These are phyloP conservation scores for Phytophthora lateralis DNA, from an alignment of 352 stramenopile species.

Conservation along the genomic window DNA sequence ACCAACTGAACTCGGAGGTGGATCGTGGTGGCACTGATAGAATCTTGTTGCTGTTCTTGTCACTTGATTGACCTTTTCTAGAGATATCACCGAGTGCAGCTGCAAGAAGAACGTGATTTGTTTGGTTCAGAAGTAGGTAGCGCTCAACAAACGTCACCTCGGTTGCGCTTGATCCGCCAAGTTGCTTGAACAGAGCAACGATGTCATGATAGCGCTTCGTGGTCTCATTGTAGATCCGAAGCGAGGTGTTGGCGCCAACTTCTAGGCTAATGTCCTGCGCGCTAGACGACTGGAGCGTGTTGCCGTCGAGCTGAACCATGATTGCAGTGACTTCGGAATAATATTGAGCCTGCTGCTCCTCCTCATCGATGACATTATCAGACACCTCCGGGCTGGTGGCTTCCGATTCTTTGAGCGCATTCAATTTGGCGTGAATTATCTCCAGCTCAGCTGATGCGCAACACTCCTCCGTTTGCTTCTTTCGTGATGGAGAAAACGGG, in stretches of 20 bases:
- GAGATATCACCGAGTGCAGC: conserved; percentile 55
- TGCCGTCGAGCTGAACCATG: conserved; percentile 71
- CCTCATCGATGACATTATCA: conserved; percentile 40
- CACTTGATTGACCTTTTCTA: conserved; percentile 23
- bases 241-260: conserved; percentile 62
- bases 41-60: conserved; percentile 22
- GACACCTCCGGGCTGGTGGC: conserved; percentile 18
- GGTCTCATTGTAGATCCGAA: conserved; percentile 75
- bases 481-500: conserved; percentile 44
- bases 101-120: conserved; percentile 56
- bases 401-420: conserved; percentile 43
- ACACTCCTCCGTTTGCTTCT: conserved; percentile 51
- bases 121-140: conserved; percentile 81
- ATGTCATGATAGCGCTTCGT: conserved; percentile 81
- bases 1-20: conserved; percentile 76
- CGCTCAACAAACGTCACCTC: conserved; percentile 84
- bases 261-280: conserved; percentile 68
- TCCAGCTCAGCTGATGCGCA: conserved; percentile 69
- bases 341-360: conserved; percentile 63
- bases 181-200: conserved; percentile 70
- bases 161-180: conserved; percentile 63
- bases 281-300: conserved; percentile 52
- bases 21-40: conserved; percentile 41
- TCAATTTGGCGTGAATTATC: conserved; percentile 76
- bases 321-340: conserved; percentile 73